Percentiles rank a stretch among this genome's conserved stretches.
Conservation (phyloP, 2,329 filamentous ascomycete species). For the Dothidotthia symphoricarpi region DNA sequence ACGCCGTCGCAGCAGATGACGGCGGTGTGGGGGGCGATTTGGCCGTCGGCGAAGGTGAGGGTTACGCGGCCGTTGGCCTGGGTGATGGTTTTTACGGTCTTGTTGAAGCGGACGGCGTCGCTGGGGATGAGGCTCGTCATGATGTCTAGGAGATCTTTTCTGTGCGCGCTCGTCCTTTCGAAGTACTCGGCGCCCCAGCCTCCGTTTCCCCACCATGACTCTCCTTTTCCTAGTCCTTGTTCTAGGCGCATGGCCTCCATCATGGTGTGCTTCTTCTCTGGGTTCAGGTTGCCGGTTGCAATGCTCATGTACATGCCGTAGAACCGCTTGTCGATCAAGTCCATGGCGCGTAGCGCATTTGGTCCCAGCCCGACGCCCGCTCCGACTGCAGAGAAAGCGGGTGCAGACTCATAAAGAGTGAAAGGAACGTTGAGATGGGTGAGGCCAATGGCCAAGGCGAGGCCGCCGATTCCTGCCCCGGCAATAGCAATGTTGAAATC, state of each 20-base stretch:
- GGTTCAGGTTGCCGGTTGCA: constrained; percentile 41
- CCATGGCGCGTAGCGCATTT: constrained; percentile 45
- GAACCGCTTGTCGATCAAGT: constrained; percentile 43
- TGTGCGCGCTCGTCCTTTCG: constrained; percentile 45
- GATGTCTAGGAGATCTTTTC: constrained; percentile 45
- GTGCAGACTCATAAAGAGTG: constrained; percentile 25
- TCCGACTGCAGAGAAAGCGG: constrained; percentile 18
- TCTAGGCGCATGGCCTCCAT: constrained; percentile 45
- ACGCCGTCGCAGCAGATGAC: constrained; percentile 52
- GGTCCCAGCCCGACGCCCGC: constrained; percentile 39
- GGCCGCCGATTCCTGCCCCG: constrained; percentile 25
- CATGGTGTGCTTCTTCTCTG: constrained; percentile 41
- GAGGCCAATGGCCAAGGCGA: constrained; percentile 24
- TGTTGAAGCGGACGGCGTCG: constrained; percentile 23
- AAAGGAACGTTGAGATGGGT: constrained; percentile 17
- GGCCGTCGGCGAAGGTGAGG: constrained; percentile 39
- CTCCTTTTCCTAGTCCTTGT: constrained; percentile 41
- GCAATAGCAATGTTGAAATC: constrained; percentile 5
- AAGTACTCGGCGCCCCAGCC: constrained; percentile 42
- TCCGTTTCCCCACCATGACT: constrained; percentile 39
- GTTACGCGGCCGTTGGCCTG: constrained; percentile 39
- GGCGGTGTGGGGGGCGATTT: constrained; percentile 37
- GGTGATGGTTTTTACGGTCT: constrained; percentile 25
- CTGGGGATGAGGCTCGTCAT: constrained; percentile 47
- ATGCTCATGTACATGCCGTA: constrained; percentile 41